These are phyloP conservation scores for Diphasiastrum complanatum DNA, from an alignment of 83 land plant species.

Conservation along the genomic window DNA sequence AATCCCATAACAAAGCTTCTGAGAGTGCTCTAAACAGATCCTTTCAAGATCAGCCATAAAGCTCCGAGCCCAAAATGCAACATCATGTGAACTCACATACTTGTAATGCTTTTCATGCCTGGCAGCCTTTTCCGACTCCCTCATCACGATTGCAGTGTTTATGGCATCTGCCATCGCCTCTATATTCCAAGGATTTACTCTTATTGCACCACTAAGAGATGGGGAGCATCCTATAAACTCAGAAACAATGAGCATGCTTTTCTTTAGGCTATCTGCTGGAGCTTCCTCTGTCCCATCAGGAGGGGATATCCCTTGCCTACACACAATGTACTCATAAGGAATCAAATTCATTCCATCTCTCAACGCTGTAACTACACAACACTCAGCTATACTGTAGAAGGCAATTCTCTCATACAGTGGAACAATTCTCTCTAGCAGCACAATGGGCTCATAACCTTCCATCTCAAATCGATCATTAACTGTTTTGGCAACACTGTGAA, in stretches of 20 bases:
- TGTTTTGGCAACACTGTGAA: background rate
- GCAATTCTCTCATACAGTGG: slow-evolving; percentile 14
- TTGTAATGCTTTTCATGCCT: slow-evolving; percentile 24
- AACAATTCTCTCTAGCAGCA: slow-evolving; percentile 7
- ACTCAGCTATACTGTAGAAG: slow-evolving; percentile 11
- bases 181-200: slow-evolving; percentile 20
- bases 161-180: slow-evolving; percentile 22
- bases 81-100: slow-evolving; percentile 21
- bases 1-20: slow-evolving; percentile 16
- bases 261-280: too few species aligned
- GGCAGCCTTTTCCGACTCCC: slow-evolving; percentile 12
- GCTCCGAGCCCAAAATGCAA: slow-evolving; percentile 21
- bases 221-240: too few species aligned
- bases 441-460: slow-evolving; percentile 13
- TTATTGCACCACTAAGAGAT: slow-evolving; percentile 20
- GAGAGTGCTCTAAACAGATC: slow-evolving; percentile 10
- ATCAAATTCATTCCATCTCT: slow-evolving; percentile 18
- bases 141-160: slow-evolving; percentile 14
- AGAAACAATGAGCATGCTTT: slow-evolving; percentile 11
- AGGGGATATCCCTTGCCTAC: slow-evolving; percentile 10
- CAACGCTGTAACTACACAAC: slow-evolving; percentile 14
- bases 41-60: slow-evolving; percentile 19
- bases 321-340: slow-evolving; percentile 21
- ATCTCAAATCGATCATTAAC: background rate
- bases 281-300: slow-evolving; percentile 1